Evolutionary conservation across 148 eudicot species (phyloP).

Genomic region (Beta vulgaris): DNA sequence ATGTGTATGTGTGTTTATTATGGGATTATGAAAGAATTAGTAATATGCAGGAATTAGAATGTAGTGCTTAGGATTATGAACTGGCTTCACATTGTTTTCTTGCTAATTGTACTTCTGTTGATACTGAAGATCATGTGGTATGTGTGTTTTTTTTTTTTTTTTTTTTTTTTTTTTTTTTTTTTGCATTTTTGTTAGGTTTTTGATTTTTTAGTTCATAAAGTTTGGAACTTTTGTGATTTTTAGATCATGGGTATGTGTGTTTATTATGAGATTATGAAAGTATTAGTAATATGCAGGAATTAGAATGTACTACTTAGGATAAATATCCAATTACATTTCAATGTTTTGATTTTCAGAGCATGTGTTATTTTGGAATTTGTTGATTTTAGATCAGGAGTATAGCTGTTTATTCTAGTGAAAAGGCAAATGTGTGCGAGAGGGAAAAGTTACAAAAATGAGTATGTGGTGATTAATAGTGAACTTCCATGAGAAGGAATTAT

Average conservation of each 20-base stretch:
- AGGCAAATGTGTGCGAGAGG: no score
- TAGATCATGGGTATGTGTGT: background rate
- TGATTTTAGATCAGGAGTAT: no score
- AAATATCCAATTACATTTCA: no score
- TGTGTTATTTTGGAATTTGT: background rate
- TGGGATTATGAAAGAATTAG: background rate
- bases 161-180: slow-evolving; percentile 4
- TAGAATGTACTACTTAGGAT: no score
- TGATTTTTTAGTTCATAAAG: background rate
- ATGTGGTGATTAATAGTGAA: no score
- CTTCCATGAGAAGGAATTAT: no score
- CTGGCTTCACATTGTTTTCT: slow-evolving; percentile 78
- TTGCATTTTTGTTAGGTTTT: no score
- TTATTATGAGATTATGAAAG: background rate
- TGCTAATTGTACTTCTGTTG: slow-evolving; percentile 61
- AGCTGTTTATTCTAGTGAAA: no score
- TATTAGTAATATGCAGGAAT: background rate
- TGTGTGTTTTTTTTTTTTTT: background rate
- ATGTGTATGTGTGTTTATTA: background rate
- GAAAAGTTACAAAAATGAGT: no score
- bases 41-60: no score
- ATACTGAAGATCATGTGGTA: slow-evolving; percentile 41
- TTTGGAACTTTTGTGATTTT: background rate
- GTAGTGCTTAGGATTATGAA: no score
- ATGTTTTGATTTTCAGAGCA: no score